Percentiles rank a stretch among this genome's conserved stretches.
Evolutionary conservation across 148 eudicot species (phyloP).

Genomic region (Rhododendron ferrugineum): DNA sequence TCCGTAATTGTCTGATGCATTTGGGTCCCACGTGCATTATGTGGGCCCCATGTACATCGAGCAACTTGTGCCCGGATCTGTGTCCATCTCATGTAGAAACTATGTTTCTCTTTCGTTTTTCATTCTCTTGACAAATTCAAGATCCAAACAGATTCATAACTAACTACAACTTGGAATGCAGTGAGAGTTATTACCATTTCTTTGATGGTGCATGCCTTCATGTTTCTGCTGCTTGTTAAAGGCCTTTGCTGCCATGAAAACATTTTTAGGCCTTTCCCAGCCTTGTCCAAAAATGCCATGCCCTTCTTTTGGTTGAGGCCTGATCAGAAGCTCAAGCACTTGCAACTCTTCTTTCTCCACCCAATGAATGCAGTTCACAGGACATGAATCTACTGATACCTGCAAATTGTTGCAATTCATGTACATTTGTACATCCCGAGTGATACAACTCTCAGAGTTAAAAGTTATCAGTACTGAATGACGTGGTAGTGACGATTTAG

Average conservation of each 20-base stretch:
- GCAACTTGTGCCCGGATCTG: not conserved
- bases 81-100: not conserved
- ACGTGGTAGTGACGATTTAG: not conserved
- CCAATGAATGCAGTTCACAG: constrained; percentile 61
- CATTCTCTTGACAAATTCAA: not conserved
- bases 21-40: too few species aligned
- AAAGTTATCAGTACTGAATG: not conserved
- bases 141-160: not conserved
- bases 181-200: constrained; percentile 17
- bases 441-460: not conserved
- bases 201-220: constrained; percentile 16
- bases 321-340: constrained; percentile 36
- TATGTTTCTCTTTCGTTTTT: not conserved
- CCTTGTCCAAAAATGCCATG: constrained; percentile 56
- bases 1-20: too few species aligned
- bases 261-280: constrained; percentile 52
- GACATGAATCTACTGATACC: constrained; percentile 52
- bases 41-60: not conserved
- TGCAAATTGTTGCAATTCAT: constrained; percentile 11
- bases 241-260: constrained; percentile 44
- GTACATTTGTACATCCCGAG: not conserved
- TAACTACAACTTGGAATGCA: not conserved
- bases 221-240: constrained; percentile 31
- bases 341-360: constrained; percentile 45
- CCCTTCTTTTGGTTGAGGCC: constrained; percentile 44